Evolutionary conservation across 2,329 filamentous ascomycete genomes (phyloP), one percentile per base, ranked within the genome.

Genomic region (Verticillium nubilum): DNA sequence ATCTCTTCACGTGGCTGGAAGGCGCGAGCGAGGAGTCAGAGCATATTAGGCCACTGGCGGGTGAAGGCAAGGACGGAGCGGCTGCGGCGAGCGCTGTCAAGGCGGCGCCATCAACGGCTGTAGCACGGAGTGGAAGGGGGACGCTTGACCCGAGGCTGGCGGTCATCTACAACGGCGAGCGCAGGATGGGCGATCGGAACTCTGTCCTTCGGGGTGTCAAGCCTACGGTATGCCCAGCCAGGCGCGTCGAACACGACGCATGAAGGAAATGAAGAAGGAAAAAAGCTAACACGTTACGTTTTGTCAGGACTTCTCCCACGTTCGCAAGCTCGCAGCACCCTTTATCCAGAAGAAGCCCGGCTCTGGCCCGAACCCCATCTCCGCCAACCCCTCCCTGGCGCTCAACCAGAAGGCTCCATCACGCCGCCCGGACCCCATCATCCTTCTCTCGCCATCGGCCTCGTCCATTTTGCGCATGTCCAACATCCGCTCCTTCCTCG

Each of bases 401-500:
- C 75, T 84, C 57, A 85, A 86, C 69, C 82, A 79, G 62, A 85
- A 81, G 72, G 66, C 70, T 13, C 76, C 79, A 29, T 69, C 73
- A 53, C 77, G 81, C 54, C 77, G 84, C 60, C 82, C 84, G 37
- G 82, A 97, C 71, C 95, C 95, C 55, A 99, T 99, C 75, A 97
- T 99, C 72, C 87, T 99, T 28, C 88, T 99, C 62, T 98, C 95
- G 0, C 95, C 95, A 1, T 98, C 94, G 1, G 95, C 94, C 12
- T 97, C 94, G 2, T 96, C 93, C 1, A 86, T 98, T 55, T 87
- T 99, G 37, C 92, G 94, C 72, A 92, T 98, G 85, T 90, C 91
- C 58, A 99, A 99, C 73, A 92, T 96, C 74, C 96, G 96, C 70
- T 88, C 90, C 29, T 98, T 99, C 81, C 89, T 99, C 64, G 89